These are phyloP conservation scores for Neurospora sp. DNA, from an alignment of 495 filamentous ascomycete genomes.

Conservation along the genomic window DNA sequence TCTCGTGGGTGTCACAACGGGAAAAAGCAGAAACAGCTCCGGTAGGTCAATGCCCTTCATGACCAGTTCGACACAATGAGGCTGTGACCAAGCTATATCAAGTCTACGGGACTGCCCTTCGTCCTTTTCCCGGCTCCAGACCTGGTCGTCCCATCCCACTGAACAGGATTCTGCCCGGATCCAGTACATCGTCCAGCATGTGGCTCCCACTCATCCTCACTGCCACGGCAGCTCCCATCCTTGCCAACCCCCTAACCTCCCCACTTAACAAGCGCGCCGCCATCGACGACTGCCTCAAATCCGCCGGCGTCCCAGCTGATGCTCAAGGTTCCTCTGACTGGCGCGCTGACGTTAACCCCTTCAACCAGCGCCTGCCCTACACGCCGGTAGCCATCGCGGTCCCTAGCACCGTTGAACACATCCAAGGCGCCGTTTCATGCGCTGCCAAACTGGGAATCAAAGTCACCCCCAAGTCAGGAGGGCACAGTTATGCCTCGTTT, in stretches of 20 bases:
- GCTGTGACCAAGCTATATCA: conserved; percentile 3
- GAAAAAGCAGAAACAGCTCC: background rate
- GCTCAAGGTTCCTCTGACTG: conserved; percentile 26
- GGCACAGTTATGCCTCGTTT: conserved; percentile 37
- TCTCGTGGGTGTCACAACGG: background rate
- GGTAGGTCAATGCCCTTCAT: background rate
- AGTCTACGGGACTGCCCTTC: background rate
- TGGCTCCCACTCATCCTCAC: conserved; percentile 4
- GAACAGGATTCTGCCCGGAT: background rate
- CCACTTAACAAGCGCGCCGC: conserved; percentile 20
- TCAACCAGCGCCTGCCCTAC: conserved; percentile 30
- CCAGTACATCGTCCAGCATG: conserved; percentile 5
- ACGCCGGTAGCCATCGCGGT: conserved; percentile 32
- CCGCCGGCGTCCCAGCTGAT: conserved; percentile 23
- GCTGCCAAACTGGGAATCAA: conserved; percentile 31
- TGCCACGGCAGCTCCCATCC: conserved; percentile 6
- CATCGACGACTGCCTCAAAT: conserved; percentile 31
- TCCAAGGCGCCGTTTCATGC: conserved; percentile 34
- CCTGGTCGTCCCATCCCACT: background rate
- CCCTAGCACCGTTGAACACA: conserved; percentile 28
- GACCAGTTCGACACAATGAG: background rate
- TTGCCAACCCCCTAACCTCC: conserved; percentile 4
- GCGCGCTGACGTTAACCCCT: conserved; percentile 26
- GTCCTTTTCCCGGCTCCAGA: background rate
- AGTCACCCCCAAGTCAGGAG: conserved; percentile 33